Base-by-base conservation (phyloP, 2,329 filamentous ascomycete genomes). In the Colletotrichum sp. region DNA sequence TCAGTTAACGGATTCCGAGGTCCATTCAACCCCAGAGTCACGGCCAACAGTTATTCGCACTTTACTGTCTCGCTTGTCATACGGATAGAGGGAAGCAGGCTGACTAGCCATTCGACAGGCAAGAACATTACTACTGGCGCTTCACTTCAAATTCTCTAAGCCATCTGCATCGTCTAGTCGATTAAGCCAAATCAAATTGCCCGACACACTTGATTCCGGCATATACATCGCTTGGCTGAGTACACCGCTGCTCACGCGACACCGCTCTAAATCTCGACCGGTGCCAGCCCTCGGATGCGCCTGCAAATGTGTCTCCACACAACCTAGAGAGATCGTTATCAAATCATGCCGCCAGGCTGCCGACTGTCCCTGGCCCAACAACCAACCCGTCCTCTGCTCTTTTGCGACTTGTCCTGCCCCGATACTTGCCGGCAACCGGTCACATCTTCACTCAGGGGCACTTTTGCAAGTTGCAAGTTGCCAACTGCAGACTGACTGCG, bases 191-290 rank as follows among this genome's bases (percentile, higher is more conserved):
- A 21, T 21, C 44, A 52, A 21, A 21, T 21, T 15, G 18, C 13
- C 55, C 26, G 59, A 21, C 59, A 62, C 30, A 62, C 10, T 62
- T 62, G 59, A 18, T 62, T 34, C 59, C 59, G 71, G 59, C 39
- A 64, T 39, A 26, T 64, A 44, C 62, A 21, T 64, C n/a, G 62
- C 32, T 24, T 39, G 21, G 24, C 68, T 75, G 69, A 59, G 26
- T 44, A 73, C 64, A 65, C 64, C 70, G 34, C 73, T 68, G 73
- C 73, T 73, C 70, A 73, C 73, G 64, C 70, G 73, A 72, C 73
- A 68, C 64, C 59, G 70, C 60, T 68, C 70, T 57, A 18, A 52
- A 26, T 52, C 39, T 55, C 21, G 28, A 26, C 39, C 57, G 13
- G 60, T 49, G 28, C 68, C 62, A 71, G 52, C 36, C 16, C 30